Evolutionary conservation across 2,329 filamentous ascomycete genomes (phyloP).

Genomic region (Daldinia eschscholtzii): DNA sequence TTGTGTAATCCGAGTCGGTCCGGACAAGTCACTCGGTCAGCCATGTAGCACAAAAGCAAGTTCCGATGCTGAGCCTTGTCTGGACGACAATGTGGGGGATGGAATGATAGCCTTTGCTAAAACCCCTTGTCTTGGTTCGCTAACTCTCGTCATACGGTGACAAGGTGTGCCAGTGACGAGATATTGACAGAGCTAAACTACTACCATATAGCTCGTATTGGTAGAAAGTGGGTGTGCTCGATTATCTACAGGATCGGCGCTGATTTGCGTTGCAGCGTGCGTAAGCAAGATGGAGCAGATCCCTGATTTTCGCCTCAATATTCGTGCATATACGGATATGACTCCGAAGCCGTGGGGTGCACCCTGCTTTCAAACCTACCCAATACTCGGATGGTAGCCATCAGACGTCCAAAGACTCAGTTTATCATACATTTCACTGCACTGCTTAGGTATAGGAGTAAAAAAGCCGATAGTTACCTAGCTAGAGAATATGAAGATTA

Average conservation of each 20-base stretch:
- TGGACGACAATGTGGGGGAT: background rate
- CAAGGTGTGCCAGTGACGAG: conserved; percentile 30
- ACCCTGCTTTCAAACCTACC: background rate
- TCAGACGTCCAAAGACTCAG: background rate
- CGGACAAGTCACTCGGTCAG: background rate
- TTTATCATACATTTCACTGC: background rate
- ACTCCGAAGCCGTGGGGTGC: background rate
- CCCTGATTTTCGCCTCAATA: conserved; percentile 22
- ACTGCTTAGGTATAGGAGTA: background rate
- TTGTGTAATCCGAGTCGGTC: conserved; percentile 6
- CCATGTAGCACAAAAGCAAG: background rate
- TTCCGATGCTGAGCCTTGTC: background rate
- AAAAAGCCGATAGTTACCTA: background rate
- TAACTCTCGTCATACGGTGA: background rate
- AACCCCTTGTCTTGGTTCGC: background rate
- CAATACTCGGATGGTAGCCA: background rate
- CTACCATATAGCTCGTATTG: background rate
- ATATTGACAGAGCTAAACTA: conserved; percentile 13
- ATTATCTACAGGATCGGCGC: conserved; percentile 25
- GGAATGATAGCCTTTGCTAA: background rate
- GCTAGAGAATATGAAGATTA: conserved; percentile 25
- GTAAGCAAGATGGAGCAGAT: conserved; percentile 36
- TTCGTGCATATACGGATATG: background rate
- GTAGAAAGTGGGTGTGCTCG: background rate
- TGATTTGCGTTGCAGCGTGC: conserved; percentile 37